These are phyloP conservation scores for Tetraselmis chui DNA, from an alignment of 139 green algal genomes.

Conservation along the genomic window DNA sequence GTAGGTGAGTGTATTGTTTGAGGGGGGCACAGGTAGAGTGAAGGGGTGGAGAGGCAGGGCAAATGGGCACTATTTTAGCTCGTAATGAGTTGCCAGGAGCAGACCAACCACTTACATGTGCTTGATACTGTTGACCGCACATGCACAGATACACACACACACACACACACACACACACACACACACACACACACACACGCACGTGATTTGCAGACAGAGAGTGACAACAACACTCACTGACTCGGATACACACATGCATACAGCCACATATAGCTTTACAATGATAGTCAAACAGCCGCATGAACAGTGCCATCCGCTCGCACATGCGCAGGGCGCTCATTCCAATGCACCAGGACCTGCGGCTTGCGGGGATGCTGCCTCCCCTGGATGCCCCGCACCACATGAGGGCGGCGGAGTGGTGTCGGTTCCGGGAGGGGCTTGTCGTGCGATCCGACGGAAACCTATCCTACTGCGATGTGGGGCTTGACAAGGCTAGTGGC, in stretches of 20 bases:
- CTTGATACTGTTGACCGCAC: not conserved
- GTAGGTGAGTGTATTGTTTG: slow-evolving; percentile 53
- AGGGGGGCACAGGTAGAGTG: too few species aligned
- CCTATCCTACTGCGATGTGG: slow-evolving; percentile 44
- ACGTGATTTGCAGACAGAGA: too few species aligned
- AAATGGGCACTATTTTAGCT: too few species aligned
- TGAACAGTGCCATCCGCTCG: not conserved
- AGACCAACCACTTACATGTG: too few species aligned
- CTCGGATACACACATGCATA: too few species aligned
- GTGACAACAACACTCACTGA: too few species aligned
- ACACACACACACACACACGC: too few species aligned
- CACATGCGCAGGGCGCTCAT: slow-evolving; percentile 35
- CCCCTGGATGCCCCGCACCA: slow-evolving; percentile 83
- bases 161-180: too few species aligned
- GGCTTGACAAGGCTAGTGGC: slow-evolving; percentile 66
- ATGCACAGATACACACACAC: not conserved
- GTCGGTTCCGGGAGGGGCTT: slow-evolving; percentile 74
- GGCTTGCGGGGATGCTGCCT: slow-evolving; percentile 57
- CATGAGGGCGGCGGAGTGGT: slow-evolving; percentile 69
- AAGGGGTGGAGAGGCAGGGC: too few species aligned
- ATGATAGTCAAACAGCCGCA: slow-evolving; percentile 7
- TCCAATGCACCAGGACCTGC: slow-evolving; percentile 56
- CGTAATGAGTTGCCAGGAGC: too few species aligned
- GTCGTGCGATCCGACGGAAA: slow-evolving; percentile 27
- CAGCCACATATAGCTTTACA: slow-evolving; percentile 11